Percentiles rank a stretch among this genome's conserved stretches.
These are phyloP conservation scores for Candida rishiriensis DNA, from an alignment of 805 yeast species.

Conservation along the genomic window DNA sequence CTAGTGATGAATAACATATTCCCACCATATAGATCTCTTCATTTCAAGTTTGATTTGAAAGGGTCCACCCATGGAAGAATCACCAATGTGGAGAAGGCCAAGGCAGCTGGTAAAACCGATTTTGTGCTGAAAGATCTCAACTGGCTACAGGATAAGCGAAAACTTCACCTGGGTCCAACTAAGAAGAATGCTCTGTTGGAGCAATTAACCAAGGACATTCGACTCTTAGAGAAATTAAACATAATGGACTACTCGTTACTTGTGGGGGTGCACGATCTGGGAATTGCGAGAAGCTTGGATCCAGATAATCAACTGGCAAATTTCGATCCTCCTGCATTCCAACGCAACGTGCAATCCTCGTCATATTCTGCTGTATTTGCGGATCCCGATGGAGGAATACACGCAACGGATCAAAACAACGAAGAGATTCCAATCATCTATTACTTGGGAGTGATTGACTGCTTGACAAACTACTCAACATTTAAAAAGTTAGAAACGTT, in stretches of 20 bases:
- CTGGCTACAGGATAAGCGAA: conserved; percentile 67
- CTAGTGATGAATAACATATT: conserved; percentile 95
- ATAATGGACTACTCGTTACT: conserved; percentile 95
- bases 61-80: conserved; percentile 86
- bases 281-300: conserved; percentile 42
- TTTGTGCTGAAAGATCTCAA: conserved; percentile 80
- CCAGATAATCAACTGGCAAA: conserved; percentile 19
- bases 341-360: conserved; percentile 11
- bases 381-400: conserved; percentile 68
- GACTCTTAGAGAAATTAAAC: conserved; percentile 64
- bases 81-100: conserved; percentile 37
- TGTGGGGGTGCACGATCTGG: conserved; percentile 80
- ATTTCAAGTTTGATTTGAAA: conserved; percentile 81
- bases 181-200: conserved; percentile 55
- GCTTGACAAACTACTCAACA: conserved; percentile 75
- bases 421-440: conserved; percentile 66
- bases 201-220: conserved; percentile 75
- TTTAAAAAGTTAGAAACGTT: conserved; percentile 80
- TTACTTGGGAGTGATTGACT: conserved; percentile 91
- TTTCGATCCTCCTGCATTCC: conserved; percentile 22
- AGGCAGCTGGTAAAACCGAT: conserved; percentile 27
- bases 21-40: conserved; percentile 88
- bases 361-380: conserved; percentile 12
- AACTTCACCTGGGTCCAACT: conserved; percentile 70
- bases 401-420: conserved; percentile 62